phyloP scores from a whole-genome alignment of 2,329 filamentous ascomycete species.

The Talaromyces verruculosus region DNA sequence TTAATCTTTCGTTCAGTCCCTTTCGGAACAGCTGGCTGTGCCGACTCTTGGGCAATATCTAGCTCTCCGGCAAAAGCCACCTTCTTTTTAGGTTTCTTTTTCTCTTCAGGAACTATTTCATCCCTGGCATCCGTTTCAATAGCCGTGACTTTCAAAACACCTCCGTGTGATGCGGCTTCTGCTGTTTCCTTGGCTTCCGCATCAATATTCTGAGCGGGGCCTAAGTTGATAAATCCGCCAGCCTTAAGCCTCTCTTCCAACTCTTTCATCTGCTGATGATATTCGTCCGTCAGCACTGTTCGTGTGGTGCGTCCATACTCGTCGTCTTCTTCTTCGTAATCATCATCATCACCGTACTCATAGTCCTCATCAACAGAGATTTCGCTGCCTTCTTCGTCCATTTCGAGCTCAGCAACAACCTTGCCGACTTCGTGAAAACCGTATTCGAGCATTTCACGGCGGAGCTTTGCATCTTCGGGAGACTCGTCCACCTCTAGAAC shows the following conservation, averaged over 20 bases:
- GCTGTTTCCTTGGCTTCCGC: conserved; percentile 22
- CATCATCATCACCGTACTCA: conserved; percentile 55
- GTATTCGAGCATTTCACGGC: conserved; percentile 88
- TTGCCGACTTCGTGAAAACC: conserved; percentile 83
- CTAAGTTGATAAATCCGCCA: conserved; percentile 58
- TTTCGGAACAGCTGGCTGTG: conserved; percentile 23
- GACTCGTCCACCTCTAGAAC: conserved; percentile 73
- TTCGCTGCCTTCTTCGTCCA: conserved; percentile 65
- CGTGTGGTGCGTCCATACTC: conserved; percentile 71
- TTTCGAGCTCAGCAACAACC: conserved; percentile 85
- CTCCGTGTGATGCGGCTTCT: conserved; percentile 31
- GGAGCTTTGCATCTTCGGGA: conserved; percentile 73
- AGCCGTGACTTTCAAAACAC: conserved; percentile 28
- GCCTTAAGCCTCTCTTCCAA: conserved; percentile 72
- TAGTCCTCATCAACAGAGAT: conserved; percentile 55
- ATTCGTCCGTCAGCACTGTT: conserved; percentile 68
- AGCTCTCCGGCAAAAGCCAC: conserved; percentile 77
- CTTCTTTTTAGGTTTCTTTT: conserved; percentile 54
- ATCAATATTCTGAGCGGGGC: conserved; percentile 45
- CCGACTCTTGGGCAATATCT: conserved; percentile 61
- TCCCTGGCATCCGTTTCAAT: conserved; percentile 24
- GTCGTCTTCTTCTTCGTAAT: conserved; percentile 67
- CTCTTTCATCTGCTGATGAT: conserved; percentile 79
- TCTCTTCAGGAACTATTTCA: conserved; percentile 24
- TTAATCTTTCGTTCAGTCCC: conserved; percentile 29